These are phyloP conservation scores for Lactarius trivialis DNA, from an alignment of 768 basidiomycete genomes.

Conservation along the genomic window DNA sequence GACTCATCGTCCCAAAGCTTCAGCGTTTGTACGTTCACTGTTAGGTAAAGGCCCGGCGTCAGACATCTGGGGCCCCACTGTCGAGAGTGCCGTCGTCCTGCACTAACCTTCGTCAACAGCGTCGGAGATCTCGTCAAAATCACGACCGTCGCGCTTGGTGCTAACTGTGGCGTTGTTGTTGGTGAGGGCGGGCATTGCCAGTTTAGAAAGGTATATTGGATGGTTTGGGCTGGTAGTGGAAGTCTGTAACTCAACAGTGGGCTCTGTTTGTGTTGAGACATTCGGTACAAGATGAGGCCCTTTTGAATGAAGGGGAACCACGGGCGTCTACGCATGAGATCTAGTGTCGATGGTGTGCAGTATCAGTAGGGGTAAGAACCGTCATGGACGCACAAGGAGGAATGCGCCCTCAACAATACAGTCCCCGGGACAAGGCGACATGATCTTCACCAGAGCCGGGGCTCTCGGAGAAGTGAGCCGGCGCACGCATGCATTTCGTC, in stretches of 20 bases:
- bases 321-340: conserved; percentile 15
- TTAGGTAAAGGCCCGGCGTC: not conserved
- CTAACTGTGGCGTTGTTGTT: not conserved
- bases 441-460: conserved; percentile 3
- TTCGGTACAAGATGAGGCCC: not conserved
- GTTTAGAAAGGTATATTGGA: not conserved
- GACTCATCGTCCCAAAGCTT: conserved; percentile 50
- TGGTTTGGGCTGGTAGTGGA: not conserved
- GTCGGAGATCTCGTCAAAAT: conserved; percentile 41
- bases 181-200: conserved; percentile 20
- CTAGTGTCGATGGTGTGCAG: conserved; percentile 2
- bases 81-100: not conserved
- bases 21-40: conserved; percentile 67
- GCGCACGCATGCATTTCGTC: not conserved
- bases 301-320: conserved; percentile 7
- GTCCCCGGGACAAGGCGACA: conserved; percentile 12
- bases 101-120: conserved; percentile 43
- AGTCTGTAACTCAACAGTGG: conserved; percentile 1
- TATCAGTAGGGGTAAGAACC: not conserved
- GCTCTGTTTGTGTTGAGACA: conserved; percentile 7
- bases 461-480: conserved; percentile 7
- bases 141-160: conserved; percentile 26
- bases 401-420: not conserved
- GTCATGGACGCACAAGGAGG: not conserved
- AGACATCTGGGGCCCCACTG: not conserved